These are phyloP conservation scores for Carpinus viminea DNA, from an alignment of 306 rosid genomes.

Conservation along the genomic window DNA sequence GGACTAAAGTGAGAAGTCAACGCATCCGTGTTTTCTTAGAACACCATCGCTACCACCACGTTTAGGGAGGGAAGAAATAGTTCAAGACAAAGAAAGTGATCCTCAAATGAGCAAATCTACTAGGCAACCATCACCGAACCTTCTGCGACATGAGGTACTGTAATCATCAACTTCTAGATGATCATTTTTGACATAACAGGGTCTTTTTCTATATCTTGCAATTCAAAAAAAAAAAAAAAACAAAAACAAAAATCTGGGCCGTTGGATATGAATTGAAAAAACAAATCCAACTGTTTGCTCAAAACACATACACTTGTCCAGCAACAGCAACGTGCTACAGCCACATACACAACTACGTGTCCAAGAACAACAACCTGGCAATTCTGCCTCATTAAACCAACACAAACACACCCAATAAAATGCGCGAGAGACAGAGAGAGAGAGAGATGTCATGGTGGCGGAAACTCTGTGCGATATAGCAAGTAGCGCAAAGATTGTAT, in stretches of 20 bases:
- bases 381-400: background rate
- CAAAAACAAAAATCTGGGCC: no score
- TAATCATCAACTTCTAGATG: background rate
- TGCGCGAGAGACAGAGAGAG: background rate
- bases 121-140: conserved; percentile 38
- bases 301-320: background rate
- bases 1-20: conserved; percentile 3
- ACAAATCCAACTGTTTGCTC: no score
- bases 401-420: background rate
- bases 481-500: conserved; percentile 2
- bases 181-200: background rate
- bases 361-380: background rate
- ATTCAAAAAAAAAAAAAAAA: no score
- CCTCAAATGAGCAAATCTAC: conserved; percentile 37
- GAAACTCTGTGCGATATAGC: background rate
- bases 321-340: background rate
- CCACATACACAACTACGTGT: conserved; percentile 7
- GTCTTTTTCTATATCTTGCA: no score
- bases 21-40: conserved; percentile 32
- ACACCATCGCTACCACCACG: conserved; percentile 45
- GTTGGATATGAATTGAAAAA: no score
- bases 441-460: background rate
- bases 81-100: conserved; percentile 21
- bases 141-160: conserved; percentile 46
- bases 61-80: conserved; percentile 18